phyloP scores from a whole-genome alignment of 345 rosid genomes.

The Brassica carinata region DNA sequence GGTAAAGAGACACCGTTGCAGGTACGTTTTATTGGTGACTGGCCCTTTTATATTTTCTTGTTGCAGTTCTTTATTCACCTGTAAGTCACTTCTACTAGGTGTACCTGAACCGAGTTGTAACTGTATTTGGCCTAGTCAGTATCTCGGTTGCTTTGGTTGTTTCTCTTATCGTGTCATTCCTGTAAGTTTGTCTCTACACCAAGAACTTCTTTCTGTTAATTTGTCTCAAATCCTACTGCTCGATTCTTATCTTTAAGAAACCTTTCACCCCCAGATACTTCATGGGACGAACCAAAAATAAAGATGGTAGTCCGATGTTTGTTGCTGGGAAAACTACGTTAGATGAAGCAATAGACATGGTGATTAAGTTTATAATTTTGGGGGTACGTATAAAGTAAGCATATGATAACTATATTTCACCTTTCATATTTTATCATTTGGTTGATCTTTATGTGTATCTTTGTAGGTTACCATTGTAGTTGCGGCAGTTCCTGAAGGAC shows the following conservation, averaged over 20 bases:
- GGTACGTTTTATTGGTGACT: neutral
- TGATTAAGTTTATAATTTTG: neutral
- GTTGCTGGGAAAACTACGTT: neutral
- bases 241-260: neutral
- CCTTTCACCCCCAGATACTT: slow-evolving; percentile 1
- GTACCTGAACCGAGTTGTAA: neutral
- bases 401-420: neutral
- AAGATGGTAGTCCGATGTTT: neutral
- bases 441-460: neutral
- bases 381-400: neutral
- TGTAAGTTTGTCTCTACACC: neutral
- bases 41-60: neutral
- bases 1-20: slow-evolving; percentile 1
- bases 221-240: neutral
- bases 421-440: neutral
- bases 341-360: neutral
- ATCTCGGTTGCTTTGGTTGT: slow-evolving; percentile 6
- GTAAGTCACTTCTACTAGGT: neutral
- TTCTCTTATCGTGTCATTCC: neutral
- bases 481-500: neutral
- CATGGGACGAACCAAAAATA: neutral
- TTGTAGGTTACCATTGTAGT: slow-evolving; percentile 8
- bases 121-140: neutral
- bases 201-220: neutral
- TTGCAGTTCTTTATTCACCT: slow-evolving; percentile 1